Evolutionary conservation across 2,329 filamentous ascomycete species (phyloP), one percentile per base, ranked within the genome.

Genomic region (Paecilomyces sp.): DNA sequence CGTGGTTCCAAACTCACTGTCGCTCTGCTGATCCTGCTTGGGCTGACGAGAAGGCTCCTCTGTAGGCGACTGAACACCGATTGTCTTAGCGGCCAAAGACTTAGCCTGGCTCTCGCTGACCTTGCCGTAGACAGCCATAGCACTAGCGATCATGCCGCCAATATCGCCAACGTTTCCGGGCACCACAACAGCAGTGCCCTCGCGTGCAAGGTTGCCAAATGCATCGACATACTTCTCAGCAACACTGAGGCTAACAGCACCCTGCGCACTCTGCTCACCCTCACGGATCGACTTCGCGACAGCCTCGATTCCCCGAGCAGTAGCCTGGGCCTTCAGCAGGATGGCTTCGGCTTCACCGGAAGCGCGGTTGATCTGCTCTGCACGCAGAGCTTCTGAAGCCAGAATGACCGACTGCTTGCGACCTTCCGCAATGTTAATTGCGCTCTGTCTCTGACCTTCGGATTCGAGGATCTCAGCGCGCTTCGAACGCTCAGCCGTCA

Each of bases 171-270:
- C 91, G 70, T 99, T 97, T 11, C 94, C 94, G 0, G 94, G 94
- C 13, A 99, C 92, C 22, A 99, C 91, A 30, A 99, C 89, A 3
- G 92, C 90, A 3, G 94, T 99, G 68, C 94, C 91, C 80, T 99
- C 92, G 78, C 93, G 94, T 56, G 94, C 94, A 67, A 99, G 81
- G 72, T 92, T 91, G 66, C 85, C 88, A 71, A 97, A 99, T 3
- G 94, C 94, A 54, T 95, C 93, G 57, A 99, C 94, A 69, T 99
- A 99, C 78, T 97, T 96, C 83, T 99, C 94, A 0, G 94, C 94
- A 8, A 99, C 91, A 13, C 84, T 90, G 63, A 99, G 78, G 69
- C 90, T 92, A 53, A 99, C 84, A 28, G 94, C 94, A 34, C 86
- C 85, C 72, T 94, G 89, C 1, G 94, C 94, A 58, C 87, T 83